A percentile compares a stretch with the other conserved stretches of the same genome.
Evolutionary conservation across 805 yeast genomes (phyloP).

Genomic region (Cyberlindnera veronae): DNA sequence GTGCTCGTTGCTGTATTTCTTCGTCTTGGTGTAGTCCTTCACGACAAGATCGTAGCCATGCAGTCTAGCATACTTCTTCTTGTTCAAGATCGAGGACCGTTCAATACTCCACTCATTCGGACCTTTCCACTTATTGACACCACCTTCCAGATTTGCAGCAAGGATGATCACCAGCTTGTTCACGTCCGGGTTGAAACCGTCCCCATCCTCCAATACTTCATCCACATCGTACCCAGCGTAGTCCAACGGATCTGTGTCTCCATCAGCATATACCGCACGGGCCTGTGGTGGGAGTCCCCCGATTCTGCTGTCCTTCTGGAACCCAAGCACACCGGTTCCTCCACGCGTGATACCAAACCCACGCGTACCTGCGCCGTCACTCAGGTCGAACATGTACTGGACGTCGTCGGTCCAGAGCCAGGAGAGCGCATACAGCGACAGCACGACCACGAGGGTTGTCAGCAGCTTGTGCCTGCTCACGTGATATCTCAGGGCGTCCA

Average conservation of each 20-base stretch:
- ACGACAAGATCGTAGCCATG: conserved; percentile 48
- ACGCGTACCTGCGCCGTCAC: conserved; percentile 21
- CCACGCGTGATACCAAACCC: conserved; percentile 28
- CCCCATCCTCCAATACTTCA: conserved; percentile 3
- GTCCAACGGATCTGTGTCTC: conserved; percentile 10
- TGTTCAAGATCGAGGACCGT: conserved; percentile 44
- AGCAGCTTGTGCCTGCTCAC: conserved; percentile 16
- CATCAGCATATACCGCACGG: conserved; percentile 12
- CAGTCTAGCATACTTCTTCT: conserved; percentile 42
- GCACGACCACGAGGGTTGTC: conserved; percentile 3
- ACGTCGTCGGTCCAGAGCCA: conserved; percentile 3
- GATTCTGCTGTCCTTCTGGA: conserved; percentile 17
- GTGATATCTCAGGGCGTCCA: conserved; percentile 9
- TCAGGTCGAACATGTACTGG: conserved; percentile 17
- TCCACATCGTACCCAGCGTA: conserved; percentile 18
- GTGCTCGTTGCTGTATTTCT: conserved; percentile 46
- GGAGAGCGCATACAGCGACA: conserved; percentile 3
- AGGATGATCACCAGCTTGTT: conserved; percentile 35
- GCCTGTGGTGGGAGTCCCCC: conserved; percentile 28
- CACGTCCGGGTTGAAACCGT: conserved; percentile 16
- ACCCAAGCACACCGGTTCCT: conserved; percentile 26
- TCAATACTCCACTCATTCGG: conserved; percentile 45
- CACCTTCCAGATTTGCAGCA: conserved; percentile 40
- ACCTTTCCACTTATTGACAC: conserved; percentile 38
- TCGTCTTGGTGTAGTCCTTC: conserved; percentile 43